Evolutionary conservation across 1,139 yeast species (phyloP), one percentile per base, ranked within the genome.

Genomic region (Geotrichum citri-aurantii): DNA sequence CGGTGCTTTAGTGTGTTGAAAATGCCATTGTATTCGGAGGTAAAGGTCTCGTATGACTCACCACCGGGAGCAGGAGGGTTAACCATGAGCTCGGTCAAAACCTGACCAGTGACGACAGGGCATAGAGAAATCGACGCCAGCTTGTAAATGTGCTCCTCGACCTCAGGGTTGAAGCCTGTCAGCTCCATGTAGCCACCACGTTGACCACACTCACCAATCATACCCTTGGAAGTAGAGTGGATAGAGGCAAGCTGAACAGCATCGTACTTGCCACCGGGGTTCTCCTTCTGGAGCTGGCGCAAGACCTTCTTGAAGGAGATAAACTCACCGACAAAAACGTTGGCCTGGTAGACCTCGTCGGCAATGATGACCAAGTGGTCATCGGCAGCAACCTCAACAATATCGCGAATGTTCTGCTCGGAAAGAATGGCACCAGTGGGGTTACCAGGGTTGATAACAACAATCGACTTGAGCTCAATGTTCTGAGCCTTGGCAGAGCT

Each of bases 131-230:
- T 90, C 19, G 96, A 87, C 24, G 96, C 95, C 67, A 93, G 78
- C 74, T 93, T 93, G 74, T 88, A 79, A 57, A 93, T 79, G 57
- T 88, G 79, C 48, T 83, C 87, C 66, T 79, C 77, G 19, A 92
- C 86, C 54, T 86, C 92, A 3, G 78, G 78, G 27, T 81, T 76
- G 73, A 93, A 88, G 0, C 97, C 97, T 17, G 85, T 81, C 14
- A 92, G 76, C 74, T 93, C 99, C 95, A 93, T 88, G 78, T 92
- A 95, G 3, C 99, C 99, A 68, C 98, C 99, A 75, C 99, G 85
- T 77, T 93, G 99, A 60, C 99, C 99, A 79, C 99, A 93, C 76
- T 93, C 99, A 61, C 99, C 99, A 66, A 91, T 82, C 68, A 91
- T 89, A 71, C 99, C 99, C 76, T 93, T 93, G 21, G 98, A 92